Conservation (phyloP, 768 basidiomycete genomes). For the Rhizopogon vesiculosus region DNA sequence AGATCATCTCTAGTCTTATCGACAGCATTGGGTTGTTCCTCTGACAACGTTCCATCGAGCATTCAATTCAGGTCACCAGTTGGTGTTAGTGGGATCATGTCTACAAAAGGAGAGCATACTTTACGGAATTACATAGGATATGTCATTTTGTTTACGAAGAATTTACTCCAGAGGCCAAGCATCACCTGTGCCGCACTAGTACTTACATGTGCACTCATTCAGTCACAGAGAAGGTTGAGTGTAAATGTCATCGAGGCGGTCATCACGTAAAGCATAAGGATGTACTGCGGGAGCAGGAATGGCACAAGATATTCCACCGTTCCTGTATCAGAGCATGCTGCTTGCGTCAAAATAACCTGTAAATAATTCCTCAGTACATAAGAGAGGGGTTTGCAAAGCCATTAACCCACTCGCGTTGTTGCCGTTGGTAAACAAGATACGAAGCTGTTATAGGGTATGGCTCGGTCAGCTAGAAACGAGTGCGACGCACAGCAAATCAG, state of each 20-base stretch:
- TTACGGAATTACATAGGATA: too few species aligned
- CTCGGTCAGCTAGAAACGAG: background rate
- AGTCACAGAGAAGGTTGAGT: background rate
- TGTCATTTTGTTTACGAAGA: too few species aligned
- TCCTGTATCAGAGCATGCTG: constrained; percentile 13
- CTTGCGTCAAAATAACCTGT: constrained; percentile 42
- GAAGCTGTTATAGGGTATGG: constrained; percentile 33
- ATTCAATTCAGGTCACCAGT: too few species aligned
- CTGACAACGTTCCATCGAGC: too few species aligned
- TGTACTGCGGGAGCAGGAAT: background rate
- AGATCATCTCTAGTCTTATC: too few species aligned
- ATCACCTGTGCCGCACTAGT: background rate
- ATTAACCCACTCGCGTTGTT: constrained; percentile 43
- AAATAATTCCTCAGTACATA: background rate
- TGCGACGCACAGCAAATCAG: background rate
- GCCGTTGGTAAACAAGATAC: constrained; percentile 59
- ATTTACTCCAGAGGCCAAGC: background rate
- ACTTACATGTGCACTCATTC: too few species aligned
- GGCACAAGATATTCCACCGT: constrained; percentile 34
- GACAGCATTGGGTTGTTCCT: too few species aligned
- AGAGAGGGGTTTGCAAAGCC: background rate
- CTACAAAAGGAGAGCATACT: too few species aligned
- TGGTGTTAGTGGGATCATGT: too few species aligned
- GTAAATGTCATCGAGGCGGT: background rate
- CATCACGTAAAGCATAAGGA: background rate